Evolutionary conservation across 768 basidiomycete genomes (phyloP), one percentile per base, ranked within the genome.

Genomic region (Mycena rebaudengoi): DNA sequence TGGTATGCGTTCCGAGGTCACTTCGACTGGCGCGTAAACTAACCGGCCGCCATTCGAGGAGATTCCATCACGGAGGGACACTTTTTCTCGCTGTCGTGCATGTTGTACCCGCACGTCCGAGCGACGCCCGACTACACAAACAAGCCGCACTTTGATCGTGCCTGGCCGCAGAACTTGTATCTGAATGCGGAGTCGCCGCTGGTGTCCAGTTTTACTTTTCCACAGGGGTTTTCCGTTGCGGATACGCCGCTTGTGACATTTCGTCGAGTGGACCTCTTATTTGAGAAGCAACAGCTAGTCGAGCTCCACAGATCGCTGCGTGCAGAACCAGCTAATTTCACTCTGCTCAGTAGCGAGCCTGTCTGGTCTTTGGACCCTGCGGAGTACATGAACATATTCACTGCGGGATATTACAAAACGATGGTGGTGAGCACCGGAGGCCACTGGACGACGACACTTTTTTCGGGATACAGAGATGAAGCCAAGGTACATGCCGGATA

Each of bases 31-130:
- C 39, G 14, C 41, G 18, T n/a, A 16, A 16, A 8, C 32, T 41
- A 23, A 40, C 8, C 13, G 51, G 62, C 32, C 12, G 13, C 4
- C 21, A n/a, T n/a, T n/a, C n/a, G n/a, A 55, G 26, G 61, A 87
- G 89, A 91, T 69, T 90, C 89, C 0, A 86, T 90, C 18, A 86
- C 87, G 2, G 90, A 91, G 70, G 87, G 86, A 65, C 89, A 91
- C 71, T 91, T 91, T 78, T 91, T 90, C 73, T 90, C 90, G 6
- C 71, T 91, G 1, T 90, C 89, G 0, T 91, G 90, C 69, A 68
- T 84, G 40, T 80, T 91, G 4, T 86, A 85, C 73, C 88, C 89
- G 0, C 88, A 91, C 69, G 89, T 91, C 35, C 80, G 81, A 33
- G 89, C 89, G 1, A 88, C 85, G 3, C 90, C 90, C 1, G 81